Evolutionary conservation across 306 rosid species (phyloP).

Genomic region (Phaseolus lunatus): DNA sequence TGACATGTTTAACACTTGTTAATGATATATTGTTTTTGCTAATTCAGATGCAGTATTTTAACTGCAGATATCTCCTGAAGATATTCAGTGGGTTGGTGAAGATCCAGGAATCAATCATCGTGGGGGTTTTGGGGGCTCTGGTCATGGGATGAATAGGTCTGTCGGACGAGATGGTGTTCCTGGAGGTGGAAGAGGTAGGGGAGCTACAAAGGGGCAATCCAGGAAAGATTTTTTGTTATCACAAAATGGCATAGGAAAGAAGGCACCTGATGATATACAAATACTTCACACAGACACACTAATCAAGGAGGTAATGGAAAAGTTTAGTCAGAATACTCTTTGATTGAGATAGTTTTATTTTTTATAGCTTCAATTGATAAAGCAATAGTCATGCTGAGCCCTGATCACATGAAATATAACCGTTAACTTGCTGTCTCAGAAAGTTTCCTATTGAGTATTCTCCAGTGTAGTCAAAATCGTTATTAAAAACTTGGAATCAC

Average conservation of each 20-base stretch:
- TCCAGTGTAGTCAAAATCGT: no score
- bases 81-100: constrained; percentile 93
- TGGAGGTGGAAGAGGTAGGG: constrained; percentile 90
- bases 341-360: constrained; percentile 27
- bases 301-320: constrained; percentile 77
- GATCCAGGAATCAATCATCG: constrained; percentile 86
- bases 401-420: neutral
- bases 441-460: neutral
- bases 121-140: constrained; percentile 68
- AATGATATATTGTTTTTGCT: constrained; percentile 44
- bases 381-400: neutral
- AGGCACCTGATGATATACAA: constrained; percentile 79
- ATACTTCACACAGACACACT: constrained; percentile 84
- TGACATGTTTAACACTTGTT: constrained; percentile 33
- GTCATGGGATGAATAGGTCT: constrained; percentile 77
- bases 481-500: no score
- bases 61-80: constrained; percentile 84
- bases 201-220: constrained; percentile 69
- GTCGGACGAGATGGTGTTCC: constrained; percentile 66
- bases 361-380: neutral
- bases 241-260: constrained; percentile 86
- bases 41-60: constrained; percentile 52
- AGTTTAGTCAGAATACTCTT: constrained; percentile 1
- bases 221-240: constrained; percentile 77
- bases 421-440: neutral